phyloP scores from a whole-genome alignment of 805 yeast genomes.

The Isabelozyma gotoi region DNA sequence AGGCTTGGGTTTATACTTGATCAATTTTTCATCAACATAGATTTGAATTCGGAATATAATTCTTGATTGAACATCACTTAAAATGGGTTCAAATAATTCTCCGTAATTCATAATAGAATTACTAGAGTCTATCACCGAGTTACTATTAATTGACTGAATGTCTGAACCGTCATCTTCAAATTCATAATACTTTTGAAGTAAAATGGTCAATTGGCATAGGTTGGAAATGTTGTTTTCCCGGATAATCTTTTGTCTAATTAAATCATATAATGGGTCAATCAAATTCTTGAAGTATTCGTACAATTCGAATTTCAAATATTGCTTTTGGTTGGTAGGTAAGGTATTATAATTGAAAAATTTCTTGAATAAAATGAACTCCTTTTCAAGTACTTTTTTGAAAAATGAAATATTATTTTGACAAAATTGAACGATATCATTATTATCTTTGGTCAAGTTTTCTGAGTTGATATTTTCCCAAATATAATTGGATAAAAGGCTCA shows the following conservation, averaged over 20 bases:
- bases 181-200: constrained; percentile 67
- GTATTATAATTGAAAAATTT: constrained; percentile 41
- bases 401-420: constrained; percentile 63
- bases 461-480: constrained; percentile 32
- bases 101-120: constrained; percentile 46
- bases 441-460: constrained; percentile 12
- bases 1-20: constrained; percentile 62
- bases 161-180: constrained; percentile 48
- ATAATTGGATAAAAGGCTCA: constrained; percentile 44
- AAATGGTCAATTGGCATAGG: constrained; percentile 72
- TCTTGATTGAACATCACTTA: constrained; percentile 77
- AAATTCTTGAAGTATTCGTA: constrained; percentile 61
- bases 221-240: constrained; percentile 67
- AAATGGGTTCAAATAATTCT: constrained; percentile 64
- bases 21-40: constrained; percentile 66
- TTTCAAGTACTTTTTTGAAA: constrained; percentile 57
- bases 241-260: constrained; percentile 62
- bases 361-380: constrained; percentile 60
- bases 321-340: not conserved
- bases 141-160: not conserved
- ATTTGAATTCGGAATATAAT: constrained; percentile 77
- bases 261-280: constrained; percentile 77
- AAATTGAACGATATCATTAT: constrained; percentile 50
- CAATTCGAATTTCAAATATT: constrained; percentile 25
- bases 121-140: not conserved